Evolutionary conservation across 495 filamentous ascomycete species (phyloP).

Genomic region (Penicillium argentinense): DNA sequence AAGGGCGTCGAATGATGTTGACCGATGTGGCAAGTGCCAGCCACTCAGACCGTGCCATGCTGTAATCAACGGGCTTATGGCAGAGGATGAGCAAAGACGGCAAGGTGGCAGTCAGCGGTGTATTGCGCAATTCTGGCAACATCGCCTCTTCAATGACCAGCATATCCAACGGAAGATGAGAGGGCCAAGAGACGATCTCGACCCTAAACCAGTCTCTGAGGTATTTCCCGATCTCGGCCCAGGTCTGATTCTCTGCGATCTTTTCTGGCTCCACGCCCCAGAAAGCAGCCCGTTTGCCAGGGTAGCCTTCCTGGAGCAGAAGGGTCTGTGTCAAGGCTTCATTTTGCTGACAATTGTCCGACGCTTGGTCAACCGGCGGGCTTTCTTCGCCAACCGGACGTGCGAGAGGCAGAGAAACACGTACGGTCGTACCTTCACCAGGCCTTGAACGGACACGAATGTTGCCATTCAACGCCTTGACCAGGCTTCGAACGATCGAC

Average conservation of each 20-base stretch:
- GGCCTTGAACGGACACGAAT: conserved; percentile 53
- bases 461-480: conserved; percentile 51
- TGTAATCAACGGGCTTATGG: conserved; percentile 35
- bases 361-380: conserved; percentile 18
- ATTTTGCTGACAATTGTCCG: conserved; percentile 18
- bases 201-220: conserved; percentile 49
- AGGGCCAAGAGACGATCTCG: conserved; percentile 37
- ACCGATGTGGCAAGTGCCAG: conserved; percentile 33
- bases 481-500: conserved; percentile 55
- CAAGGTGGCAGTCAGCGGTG: conserved; percentile 13
- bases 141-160: conserved; percentile 42
- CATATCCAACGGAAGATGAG: conserved; percentile 33
- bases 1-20: conserved; percentile 52
- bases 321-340: conserved; percentile 25
- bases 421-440: conserved; percentile 52
- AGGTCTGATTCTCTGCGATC: conserved; percentile 11
- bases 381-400: conserved; percentile 31
- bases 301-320: conserved; percentile 29
- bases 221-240: conserved; percentile 29
- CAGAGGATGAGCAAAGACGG: conserved; percentile 41
- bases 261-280: conserved; percentile 24
- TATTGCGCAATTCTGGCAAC: conserved; percentile 21
- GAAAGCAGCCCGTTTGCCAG: conserved; percentile 27
- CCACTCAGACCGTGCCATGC: conserved; percentile 28
- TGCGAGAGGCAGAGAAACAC: conserved; percentile 46